Conservation (phyloP, 2,329 filamentous ascomycete species). For the Stagonosporopsis tanaceti region DNA sequence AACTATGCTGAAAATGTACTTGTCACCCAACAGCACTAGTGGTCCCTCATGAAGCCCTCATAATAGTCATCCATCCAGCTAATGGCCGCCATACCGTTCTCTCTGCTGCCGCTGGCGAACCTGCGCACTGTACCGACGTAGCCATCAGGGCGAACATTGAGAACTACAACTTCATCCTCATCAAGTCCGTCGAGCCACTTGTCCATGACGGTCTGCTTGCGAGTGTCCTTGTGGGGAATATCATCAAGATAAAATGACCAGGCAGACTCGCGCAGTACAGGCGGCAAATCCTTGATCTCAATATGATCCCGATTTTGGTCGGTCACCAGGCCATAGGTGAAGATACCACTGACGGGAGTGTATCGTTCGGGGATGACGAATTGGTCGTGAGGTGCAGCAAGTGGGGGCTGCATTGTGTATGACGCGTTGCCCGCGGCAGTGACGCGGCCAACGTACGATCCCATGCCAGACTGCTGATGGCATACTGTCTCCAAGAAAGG, state of each 20-base stretch:
- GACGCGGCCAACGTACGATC: constrained; percentile 67
- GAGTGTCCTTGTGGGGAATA: constrained; percentile 64
- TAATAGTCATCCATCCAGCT: constrained; percentile 63
- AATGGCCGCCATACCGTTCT: constrained; percentile 47
- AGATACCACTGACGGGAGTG: constrained; percentile 70
- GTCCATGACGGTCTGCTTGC: constrained; percentile 62
- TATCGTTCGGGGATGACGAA: constrained; percentile 75
- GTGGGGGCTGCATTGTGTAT: constrained; percentile 66
- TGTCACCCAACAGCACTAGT: neutral
- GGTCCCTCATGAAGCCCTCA: constrained; percentile 53
- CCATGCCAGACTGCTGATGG: constrained; percentile 59
- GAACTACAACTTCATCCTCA: constrained; percentile 66
- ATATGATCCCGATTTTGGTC: constrained; percentile 68
- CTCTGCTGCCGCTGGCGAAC: constrained; percentile 45
- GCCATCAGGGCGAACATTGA: constrained; percentile 76
- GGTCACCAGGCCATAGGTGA: constrained; percentile 72
- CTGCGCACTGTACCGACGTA: constrained; percentile 72
- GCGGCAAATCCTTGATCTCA: constrained; percentile 71
- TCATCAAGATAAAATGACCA: constrained; percentile 80
- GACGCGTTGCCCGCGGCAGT: constrained; percentile 67
- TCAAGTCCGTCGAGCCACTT: constrained; percentile 73
- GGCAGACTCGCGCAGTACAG: constrained; percentile 67
- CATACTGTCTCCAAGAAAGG: constrained; percentile 69
- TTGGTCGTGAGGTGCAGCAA: constrained; percentile 67
- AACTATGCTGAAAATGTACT: neutral